These are phyloP conservation scores for Eucalyptus regnans DNA, from an alignment of 345 rosid species.

Conservation along the genomic window DNA sequence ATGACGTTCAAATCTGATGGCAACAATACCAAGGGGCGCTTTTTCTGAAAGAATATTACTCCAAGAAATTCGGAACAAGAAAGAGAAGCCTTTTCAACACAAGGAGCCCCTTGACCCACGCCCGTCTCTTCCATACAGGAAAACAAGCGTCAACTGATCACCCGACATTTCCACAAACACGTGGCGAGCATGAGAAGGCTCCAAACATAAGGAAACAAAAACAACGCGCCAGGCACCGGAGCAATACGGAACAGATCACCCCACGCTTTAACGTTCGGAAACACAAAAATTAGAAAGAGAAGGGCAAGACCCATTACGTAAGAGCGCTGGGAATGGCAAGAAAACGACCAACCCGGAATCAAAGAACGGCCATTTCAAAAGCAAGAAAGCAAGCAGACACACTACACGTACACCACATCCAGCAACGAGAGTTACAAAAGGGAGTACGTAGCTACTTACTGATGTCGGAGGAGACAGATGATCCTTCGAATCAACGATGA, in stretches of 20 bases:
- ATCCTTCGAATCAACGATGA: neutral
- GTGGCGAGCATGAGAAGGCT: neutral
- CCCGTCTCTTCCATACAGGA: neutral
- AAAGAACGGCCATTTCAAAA: neutral
- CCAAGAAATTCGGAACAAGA: neutral
- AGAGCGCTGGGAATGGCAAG: neutral
- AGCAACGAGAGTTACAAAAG: neutral
- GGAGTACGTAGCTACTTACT: neutral
- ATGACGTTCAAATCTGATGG: neutral
- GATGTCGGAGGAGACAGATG: neutral
- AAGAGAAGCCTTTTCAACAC: neutral
- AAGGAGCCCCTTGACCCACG: neutral
- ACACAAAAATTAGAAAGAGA: neutral
- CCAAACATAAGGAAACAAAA: neutral
- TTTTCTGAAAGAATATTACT: neutral
- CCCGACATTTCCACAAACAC: neutral
- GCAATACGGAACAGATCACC: neutral
- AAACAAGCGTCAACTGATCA: neutral
- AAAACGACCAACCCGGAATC: neutral
- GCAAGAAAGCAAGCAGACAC: neutral
- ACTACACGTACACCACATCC: fast-evolving
- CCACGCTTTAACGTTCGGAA: neutral
- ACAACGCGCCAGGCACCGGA: neutral
- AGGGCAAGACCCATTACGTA: neutral
- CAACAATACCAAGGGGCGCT: fast-evolving